These are phyloP conservation scores for Kodamaea suecica DNA, from an alignment of 1,139 yeast species.

Conservation along the genomic window DNA sequence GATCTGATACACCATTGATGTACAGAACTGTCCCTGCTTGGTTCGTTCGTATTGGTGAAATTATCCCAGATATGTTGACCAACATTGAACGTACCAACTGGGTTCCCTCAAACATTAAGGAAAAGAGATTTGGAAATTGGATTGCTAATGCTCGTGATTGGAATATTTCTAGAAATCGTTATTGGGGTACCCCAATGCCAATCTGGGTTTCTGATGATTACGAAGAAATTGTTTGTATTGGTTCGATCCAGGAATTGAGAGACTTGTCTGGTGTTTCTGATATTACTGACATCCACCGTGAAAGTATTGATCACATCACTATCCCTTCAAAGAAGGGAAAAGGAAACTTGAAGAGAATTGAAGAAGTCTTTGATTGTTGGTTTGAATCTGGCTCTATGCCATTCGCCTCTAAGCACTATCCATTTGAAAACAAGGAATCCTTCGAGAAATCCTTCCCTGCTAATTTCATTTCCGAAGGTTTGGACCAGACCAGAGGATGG, in stretches of 20 bases:
- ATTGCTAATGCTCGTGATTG: slow-evolving; percentile 98
- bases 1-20: slow-evolving; percentile 96
- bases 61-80: slow-evolving; percentile 84
- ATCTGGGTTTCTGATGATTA: slow-evolving; percentile 94
- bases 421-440: slow-evolving; percentile 76
- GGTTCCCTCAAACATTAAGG: slow-evolving; percentile 91
- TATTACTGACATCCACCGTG: slow-evolving; percentile 92
- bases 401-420: slow-evolving; percentile 93
- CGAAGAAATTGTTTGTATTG: slow-evolving; percentile 89
- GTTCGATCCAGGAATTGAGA: slow-evolving; percentile 82
- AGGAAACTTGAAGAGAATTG: slow-evolving; percentile 83
- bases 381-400: slow-evolving; percentile 99
- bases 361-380: slow-evolving; percentile 99
- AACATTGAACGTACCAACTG: slow-evolving; percentile 86
- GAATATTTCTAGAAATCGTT: slow-evolving; percentile 97
- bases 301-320: slow-evolving; percentile 82
- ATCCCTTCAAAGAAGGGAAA: slow-evolving; percentile 93
- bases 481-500: slow-evolving; percentile 99
- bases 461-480: slow-evolving; percentile 96
- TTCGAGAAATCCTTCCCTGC: slow-evolving; percentile 86
- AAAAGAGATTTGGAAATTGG: slow-evolving; percentile 96
- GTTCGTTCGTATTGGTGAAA: slow-evolving; percentile 88
- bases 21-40: slow-evolving; percentile 98
- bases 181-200: slow-evolving; percentile 99
- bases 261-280: slow-evolving; percentile 76